A percentile compares a stretch with the other conserved stretches of the same genome.
These are phyloP conservation scores for Bruguiera parviflora DNA, from an alignment of 345 rosid genomes.

Conservation along the genomic window DNA sequence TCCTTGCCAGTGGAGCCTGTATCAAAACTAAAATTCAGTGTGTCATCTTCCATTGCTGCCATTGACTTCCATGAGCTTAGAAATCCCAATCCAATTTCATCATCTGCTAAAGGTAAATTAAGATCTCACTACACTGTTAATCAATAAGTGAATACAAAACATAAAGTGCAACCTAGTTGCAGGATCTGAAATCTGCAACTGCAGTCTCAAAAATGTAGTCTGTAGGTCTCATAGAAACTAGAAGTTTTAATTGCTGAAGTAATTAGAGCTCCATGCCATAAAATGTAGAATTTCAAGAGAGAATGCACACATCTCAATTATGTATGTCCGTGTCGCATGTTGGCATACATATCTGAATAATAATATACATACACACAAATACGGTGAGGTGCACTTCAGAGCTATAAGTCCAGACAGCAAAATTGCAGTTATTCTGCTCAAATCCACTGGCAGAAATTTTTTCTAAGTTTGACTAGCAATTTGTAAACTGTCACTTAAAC, in stretches of 20 bases:
- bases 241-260: neutral
- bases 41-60: constrained; percentile 53
- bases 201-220: neutral
- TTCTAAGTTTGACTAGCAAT: too few relatives aligned
- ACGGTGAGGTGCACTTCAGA: too few relatives aligned
- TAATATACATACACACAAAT: too few relatives aligned
- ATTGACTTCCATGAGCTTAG: constrained; percentile 66
- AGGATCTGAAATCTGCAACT: neutral
- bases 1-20: constrained; percentile 48
- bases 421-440: too few relatives aligned
- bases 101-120: constrained; percentile 41
- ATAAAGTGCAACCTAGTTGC: neutral
- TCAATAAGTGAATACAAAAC: neutral
- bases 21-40: constrained; percentile 67
- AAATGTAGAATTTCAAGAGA: neutral
- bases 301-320: too few relatives aligned
- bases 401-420: too few relatives aligned
- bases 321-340: too few relatives aligned
- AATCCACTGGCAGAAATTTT: too few relatives aligned
- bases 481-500: too few relatives aligned
- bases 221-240: neutral
- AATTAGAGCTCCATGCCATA: neutral
- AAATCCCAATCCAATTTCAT: constrained; percentile 69
- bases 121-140: neutral
- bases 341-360: too few relatives aligned